Conservation (phyloP, 2,329 filamentous ascomycete species). For the Talaromyces sp. region DNA sequence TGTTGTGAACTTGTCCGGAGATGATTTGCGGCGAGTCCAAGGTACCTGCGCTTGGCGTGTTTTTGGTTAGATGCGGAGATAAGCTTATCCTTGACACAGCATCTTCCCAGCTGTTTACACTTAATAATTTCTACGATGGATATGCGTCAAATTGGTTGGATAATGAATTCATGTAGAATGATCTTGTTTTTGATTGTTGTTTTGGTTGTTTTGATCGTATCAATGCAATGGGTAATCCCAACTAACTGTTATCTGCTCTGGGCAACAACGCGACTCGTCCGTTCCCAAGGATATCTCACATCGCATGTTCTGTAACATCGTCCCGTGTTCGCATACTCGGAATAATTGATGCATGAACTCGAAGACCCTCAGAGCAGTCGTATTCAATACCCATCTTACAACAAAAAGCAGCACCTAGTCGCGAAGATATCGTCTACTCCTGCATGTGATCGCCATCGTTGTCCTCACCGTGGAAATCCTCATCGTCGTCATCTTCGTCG, state of each 20-base stretch:
- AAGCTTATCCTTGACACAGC: not conserved
- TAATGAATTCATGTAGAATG: not conserved
- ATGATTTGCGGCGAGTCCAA: slow-evolving; percentile 17
- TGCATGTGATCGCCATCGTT: slow-evolving; percentile 40
- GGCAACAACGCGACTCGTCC: not conserved
- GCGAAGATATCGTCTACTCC: slow-evolving; percentile 29
- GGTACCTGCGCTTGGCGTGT: slow-evolving; percentile 7
- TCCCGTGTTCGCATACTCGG: not conserved
- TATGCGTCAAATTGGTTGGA: no score
- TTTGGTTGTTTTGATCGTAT: not conserved
- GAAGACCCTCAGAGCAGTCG: not conserved
- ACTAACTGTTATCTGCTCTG: not conserved
- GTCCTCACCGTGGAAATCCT: slow-evolving; percentile 32
- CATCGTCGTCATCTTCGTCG: slow-evolving; percentile 58
- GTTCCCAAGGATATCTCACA: not conserved
- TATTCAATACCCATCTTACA: not conserved
- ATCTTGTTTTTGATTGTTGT: not conserved
- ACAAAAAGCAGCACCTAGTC: not conserved
- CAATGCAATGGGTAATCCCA: not conserved
- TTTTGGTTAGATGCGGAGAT: slow-evolving; percentile 4
- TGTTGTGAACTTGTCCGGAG: slow-evolving; percentile 37
- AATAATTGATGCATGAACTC: not conserved
- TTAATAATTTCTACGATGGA: no score
- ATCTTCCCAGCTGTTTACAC: no score
- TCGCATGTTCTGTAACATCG: not conserved